Percentiles rank a stretch among this genome's conserved stretches.
phyloP scores from a whole-genome alignment of 345 rosid species.

The Eucalyptus rudis region DNA sequence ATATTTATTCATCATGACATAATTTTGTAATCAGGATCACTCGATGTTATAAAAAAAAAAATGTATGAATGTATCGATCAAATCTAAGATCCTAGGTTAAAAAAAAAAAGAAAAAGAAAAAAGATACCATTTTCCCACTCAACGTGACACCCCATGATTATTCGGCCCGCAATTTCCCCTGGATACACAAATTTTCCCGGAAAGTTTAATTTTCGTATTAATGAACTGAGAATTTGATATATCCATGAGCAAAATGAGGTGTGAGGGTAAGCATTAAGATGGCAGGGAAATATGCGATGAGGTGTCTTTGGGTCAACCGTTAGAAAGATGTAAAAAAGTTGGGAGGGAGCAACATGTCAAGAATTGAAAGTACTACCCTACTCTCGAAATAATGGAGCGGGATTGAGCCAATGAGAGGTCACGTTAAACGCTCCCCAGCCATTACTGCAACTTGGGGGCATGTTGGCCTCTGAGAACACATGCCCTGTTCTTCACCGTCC shows the following conservation, averaged over 20 bases:
- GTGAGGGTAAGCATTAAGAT: neutral
- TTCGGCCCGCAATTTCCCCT: neutral
- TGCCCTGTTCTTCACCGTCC: neutral
- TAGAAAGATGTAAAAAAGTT: neutral
- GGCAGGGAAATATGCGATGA: neutral
- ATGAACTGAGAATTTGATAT: neutral
- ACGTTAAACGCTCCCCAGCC: neutral
- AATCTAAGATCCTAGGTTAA: neutral
- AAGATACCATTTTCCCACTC: neutral
- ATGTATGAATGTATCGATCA: neutral
- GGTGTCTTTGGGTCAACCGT: neutral
- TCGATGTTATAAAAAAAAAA: neutral
- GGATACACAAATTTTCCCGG: neutral
- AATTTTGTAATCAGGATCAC: neutral
- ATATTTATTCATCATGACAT: neutral
- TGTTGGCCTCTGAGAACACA: neutral
- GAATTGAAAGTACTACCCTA: neutral
- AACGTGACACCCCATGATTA: fast-evolving
- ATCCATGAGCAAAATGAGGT: neutral
- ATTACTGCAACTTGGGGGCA: neutral
- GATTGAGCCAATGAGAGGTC: neutral
- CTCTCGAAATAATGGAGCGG: neutral
- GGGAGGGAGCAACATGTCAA: neutral
- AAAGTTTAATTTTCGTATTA: neutral
- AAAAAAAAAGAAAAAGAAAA: too few relatives aligned